Conservation (phyloP, 2,329 filamentous ascomycete genomes). For the Corynespora cassiicola region DNA sequence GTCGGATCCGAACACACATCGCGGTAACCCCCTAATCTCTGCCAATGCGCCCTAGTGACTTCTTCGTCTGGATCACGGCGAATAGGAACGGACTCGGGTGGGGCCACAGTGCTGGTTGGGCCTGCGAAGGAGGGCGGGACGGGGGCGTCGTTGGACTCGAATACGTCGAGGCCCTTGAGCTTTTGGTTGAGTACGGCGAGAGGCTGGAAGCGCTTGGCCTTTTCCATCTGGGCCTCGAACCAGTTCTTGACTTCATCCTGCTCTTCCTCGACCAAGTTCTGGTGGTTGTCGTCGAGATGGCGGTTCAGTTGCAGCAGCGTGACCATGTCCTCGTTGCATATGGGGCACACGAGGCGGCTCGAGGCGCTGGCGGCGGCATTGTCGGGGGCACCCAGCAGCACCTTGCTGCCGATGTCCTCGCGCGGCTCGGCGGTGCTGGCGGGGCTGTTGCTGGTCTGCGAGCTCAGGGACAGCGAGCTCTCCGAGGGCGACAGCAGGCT, state of each 20-base stretch:
- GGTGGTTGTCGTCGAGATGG: constrained; percentile 87
- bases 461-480: constrained; percentile 80
- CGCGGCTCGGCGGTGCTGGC: constrained; percentile 69
- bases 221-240: constrained; percentile 94
- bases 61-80: constrained; percentile 83
- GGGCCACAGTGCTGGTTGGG: constrained; percentile 36
- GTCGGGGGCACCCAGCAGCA: constrained; percentile 71
- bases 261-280: constrained; percentile 84
- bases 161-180: constrained; percentile 88
- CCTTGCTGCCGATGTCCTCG: constrained; percentile 81
- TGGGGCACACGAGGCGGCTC: constrained; percentile 86
- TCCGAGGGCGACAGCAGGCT: constrained; percentile 66
- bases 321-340: constrained; percentile 98
- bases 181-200: constrained; percentile 93
- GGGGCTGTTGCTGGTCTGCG: constrained; percentile 75
- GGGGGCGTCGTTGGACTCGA: constrained; percentile 84
- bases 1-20: constrained; percentile 87
- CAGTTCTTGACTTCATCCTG: constrained; percentile 96
- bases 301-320: constrained; percentile 88
- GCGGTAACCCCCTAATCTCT: constrained; percentile 72
- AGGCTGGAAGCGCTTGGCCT: constrained; percentile 91
- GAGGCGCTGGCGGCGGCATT: constrained; percentile 64
- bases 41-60: constrained; percentile 89
- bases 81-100: constrained; percentile 35
- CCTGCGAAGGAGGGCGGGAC: constrained; percentile 44